Base-by-base conservation (phyloP, 2,329 filamentous ascomycete genomes). In the Zasmidium angulare region DNA sequence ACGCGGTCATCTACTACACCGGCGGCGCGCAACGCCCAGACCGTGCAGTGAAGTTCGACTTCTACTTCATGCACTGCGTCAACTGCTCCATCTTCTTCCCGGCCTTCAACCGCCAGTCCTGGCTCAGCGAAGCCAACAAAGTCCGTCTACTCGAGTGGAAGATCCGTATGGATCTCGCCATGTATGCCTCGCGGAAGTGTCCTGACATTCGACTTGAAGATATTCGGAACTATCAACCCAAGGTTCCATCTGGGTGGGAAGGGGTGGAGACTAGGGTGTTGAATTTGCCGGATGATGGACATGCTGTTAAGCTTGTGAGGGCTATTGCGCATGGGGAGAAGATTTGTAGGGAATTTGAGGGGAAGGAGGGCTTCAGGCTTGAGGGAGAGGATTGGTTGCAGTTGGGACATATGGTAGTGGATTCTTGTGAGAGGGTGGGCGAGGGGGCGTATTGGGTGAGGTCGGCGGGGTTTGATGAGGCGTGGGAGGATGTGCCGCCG, bases 131-230 rank as follows among this genome's bases (percentile, higher is more conserved):
- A 0, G 78, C 79, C 7, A 78, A 79, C 50, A 93, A 93, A 71
- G 78, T 81, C 12, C 85, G 90, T 4, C 76, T 96, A 0, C 79
- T 96, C 7, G 89, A 95, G 74, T 93, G 87, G 84, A 96, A 96
- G 74, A 89, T 87, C 52, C 85, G 91, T 46, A 76, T 87, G 66
- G 90, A 95, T 71, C 77, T 96, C 4, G 70, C 87, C 4, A 80
- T 91, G 75, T 96, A 96, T 72, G 84, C 87, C 0, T 89, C 88
- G 1, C 82, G 89, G 10, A 83, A 82, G 2, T 82, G 81, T 1
- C 88, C 91, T 0, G 74, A 81, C 0, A 81, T 93, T 0, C 75
- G 82, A 0, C 58, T 85, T 0, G 79, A 86, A 2, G 81, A 86
- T 50, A 82, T 96, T 55, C 74, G 73, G 0, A 70, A 75, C 0